Base-by-base conservation (phyloP, 1,284 basidiomycete genomes). In the Cutaneotrichosporon sp. region DNA sequence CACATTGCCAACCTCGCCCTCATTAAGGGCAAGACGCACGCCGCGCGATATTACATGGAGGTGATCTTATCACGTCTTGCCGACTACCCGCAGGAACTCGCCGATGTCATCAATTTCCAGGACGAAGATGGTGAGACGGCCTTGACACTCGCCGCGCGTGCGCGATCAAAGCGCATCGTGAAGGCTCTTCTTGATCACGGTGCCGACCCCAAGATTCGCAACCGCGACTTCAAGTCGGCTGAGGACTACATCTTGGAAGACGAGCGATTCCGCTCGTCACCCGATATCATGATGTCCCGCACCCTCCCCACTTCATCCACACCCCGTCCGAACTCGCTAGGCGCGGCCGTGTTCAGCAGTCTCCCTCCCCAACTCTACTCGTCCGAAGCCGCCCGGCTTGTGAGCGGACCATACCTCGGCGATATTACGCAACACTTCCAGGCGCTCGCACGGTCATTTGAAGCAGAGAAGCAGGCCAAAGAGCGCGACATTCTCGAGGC, bases 221-320 rank as follows among this genome's bases (percentile, higher is more conserved):
- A 99, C 72, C 83, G 86, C 56, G 96, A 99, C 67, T 90, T 91
- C 55, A 97, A 97, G 79, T 93, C 86, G 58, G 90, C 96, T 9
- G 96, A 99, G 75, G 96, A 98, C 72, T 99, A 98, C 68, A 98
- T 99, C 60, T 81, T 98, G 33, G 96, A 98, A 71, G 96, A 99
- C 70, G 96, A 97, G 72, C 85, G 93, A 33, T 97, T 97, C 79
- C 83, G 94, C 27, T 88, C 89, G 0, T 94, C 90, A 7, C 91
- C 92, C 3, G 52, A 58, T 32, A 49, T 57, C 22, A 51, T 58
- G 54, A 49, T 54, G 26, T 26, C 46, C 1, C 50, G 57, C 3
- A 46, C 57, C 3, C 35, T 52, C 7, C 57, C 53, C 14, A 17
- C 22, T 1, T 29, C 50, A 0, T 11, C 44, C 11, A 33, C 25